A percentile compares a stretch with the other conserved stretches of the same genome.
phyloP scores from a whole-genome alignment of 2,329 filamentous ascomycete genomes.

The Scolecobasidium constrictum region DNA sequence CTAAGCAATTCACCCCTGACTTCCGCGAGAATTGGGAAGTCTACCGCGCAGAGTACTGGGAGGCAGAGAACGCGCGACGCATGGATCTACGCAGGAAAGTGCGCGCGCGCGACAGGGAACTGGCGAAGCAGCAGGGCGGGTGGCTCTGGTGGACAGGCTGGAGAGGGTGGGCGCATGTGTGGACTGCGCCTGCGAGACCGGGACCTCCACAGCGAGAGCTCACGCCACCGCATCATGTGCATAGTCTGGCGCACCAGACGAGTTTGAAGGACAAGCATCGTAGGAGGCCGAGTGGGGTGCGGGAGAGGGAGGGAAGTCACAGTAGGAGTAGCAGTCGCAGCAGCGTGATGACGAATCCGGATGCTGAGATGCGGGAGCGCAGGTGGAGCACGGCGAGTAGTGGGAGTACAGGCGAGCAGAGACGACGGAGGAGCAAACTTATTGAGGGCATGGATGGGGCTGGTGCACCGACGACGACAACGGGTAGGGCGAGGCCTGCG shows the following conservation, averaged over 20 bases:
- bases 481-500: neutral
- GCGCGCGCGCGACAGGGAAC: slow-evolving; percentile 49
- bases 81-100: slow-evolving; percentile 61
- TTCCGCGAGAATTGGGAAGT: slow-evolving; percentile 97
- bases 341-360: slow-evolving; percentile 17
- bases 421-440: slow-evolving; percentile 7
- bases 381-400: slow-evolving; percentile 11
- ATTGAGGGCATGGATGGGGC: slow-evolving; percentile 1
- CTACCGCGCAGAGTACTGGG: slow-evolving; percentile 92
- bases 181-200: slow-evolving; percentile 13
- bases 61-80: slow-evolving; percentile 85
- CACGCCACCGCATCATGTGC: slow-evolving; percentile 5
- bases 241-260: slow-evolving; percentile 4
- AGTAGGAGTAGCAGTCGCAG: slow-evolving; percentile 9
- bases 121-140: slow-evolving; percentile 55
- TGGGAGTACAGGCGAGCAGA: slow-evolving; percentile 4
- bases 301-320: slow-evolving; percentile 9
- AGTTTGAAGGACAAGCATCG: slow-evolving; percentile 5
- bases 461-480: neutral
- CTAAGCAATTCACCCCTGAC: slow-evolving; percentile 88
- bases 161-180: slow-evolving; percentile 36
- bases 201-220: slow-evolving; percentile 2
- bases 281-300: slow-evolving; percentile 2
- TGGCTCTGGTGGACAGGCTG: slow-evolving; percentile 86
- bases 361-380: slow-evolving; percentile 16